Base-by-base conservation (phyloP, 2,329 filamentous ascomycete species). In the Rhytidhysteron rufulum region DNA sequence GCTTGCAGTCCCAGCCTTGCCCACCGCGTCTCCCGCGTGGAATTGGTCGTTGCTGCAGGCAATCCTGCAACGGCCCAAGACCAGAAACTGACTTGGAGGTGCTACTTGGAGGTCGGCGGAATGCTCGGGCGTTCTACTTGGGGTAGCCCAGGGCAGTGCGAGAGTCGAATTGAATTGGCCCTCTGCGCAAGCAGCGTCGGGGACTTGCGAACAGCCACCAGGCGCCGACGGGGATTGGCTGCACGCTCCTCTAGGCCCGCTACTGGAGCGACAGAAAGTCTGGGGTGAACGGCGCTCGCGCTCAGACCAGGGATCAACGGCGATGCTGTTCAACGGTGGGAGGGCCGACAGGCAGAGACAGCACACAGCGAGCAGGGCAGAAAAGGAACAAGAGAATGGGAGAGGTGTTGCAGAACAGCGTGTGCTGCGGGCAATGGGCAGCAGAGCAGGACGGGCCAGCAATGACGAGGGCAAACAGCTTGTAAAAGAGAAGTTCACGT, bases 171-270 rank as follows among this genome's bases (percentile, higher is more conserved):
- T n/a, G n/a, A 51, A 48, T 43, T 45, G 29, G 39, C n/a, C n/a
- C n/a, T n/a, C n/a, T 42, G 52, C 47, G 55, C 50, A 51, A 53
- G 58, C 54, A 48, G 52, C 49, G 53, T 55, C 49, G 49, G 51
- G 16, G 39, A 47, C 43, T 30, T 55, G 56, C 50, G 58, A 49
- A 44, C 50, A 53, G 44, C 44, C 49, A 39, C 29, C 39, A 31
- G 9, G 13, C 13, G 16, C 31, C 30, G 16, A 10, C 11, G 40
- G 38, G 44, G 43, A 47, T 49, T 45, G 44, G 34, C 32, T 36
- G 36, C 9, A 27, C 27, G 19, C 22, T 17, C 22, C 32, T 18
- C 24, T 22, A 25, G 27, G 22, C 35, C 39, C 29, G 15, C 41
- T 41, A 43, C 43, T 37, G 49, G 46, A 43, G 41, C 40, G 38